Base-by-base conservation (phyloP, 768 basidiomycete genomes). In the Tylopilus felleus region DNA sequence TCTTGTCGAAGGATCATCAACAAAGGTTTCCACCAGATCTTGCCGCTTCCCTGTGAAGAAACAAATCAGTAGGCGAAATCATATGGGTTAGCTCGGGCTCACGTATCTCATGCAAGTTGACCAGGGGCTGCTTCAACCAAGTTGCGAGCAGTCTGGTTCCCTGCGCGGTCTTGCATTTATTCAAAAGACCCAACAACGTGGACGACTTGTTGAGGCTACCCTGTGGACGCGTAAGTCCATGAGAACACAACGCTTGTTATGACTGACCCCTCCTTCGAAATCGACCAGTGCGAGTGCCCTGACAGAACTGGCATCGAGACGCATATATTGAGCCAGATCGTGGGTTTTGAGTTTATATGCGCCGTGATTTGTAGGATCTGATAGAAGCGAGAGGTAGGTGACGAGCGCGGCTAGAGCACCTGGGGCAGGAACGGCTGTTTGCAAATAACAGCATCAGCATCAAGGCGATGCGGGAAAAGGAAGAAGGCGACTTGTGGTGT, bases 131-230 rank as follows among this genome's bases (percentile, higher is more conserved):
- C 66, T 97, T 98, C 39, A 99, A 74, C 96, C 96, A 98, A 45
- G 85, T 86, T 0, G 86, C 90, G 4, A 99, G 77, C 38, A 97
- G 69, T 51, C 97, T 76, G 14, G 90, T 85, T 0, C 97, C 97
- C 66, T 99, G 97, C 0, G 91, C 84, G 0, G 97, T 98, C 73
- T 97, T 97, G 76, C 96, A 97, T 62, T 90, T 90, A 69, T 98
- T 97, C 53, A 99, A 73, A 8, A 97, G 74, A 1, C 94, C 94
- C 50, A 94, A 84, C 6, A 99, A 69, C 4, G 92, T 95, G 28
- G 89, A 90, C 58, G 89, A 94, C 65, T 90, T 88, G 49, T 83
- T 85, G 2, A 82, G 75, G 8, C 79, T 80, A 39, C 79, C 80
- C 81, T 85, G 53, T 27, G 39, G 27, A 41, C 3, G 22, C 16